Evolutionary conservation across 2,329 filamentous ascomycete species (phyloP).

Genomic region (Cercospora beticola): DNA sequence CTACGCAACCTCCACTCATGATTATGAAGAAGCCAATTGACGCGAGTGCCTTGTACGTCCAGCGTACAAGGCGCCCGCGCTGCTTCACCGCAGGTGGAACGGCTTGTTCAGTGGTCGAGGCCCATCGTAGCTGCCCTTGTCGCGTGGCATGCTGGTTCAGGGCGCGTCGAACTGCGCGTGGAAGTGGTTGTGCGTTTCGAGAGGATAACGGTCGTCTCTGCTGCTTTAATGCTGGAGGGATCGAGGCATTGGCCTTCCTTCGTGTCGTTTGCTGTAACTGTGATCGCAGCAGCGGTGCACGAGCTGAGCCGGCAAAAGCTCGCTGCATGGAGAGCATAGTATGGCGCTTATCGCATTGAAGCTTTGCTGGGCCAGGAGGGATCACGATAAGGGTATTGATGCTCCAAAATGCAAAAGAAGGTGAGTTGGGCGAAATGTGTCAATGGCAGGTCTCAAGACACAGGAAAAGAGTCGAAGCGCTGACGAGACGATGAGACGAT

Average conservation of each 20-base stretch:
- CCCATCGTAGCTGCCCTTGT: slow-evolving; percentile 24
- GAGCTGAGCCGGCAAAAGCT: slow-evolving; percentile 25
- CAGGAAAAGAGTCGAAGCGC: background rate
- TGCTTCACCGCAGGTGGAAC: slow-evolving; percentile 14
- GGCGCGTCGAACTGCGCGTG: slow-evolving; percentile 20
- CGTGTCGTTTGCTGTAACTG: slow-evolving; percentile 11
- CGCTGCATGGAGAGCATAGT: slow-evolving; percentile 27
- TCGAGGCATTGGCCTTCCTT: slow-evolving; percentile 15
- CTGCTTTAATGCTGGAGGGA: slow-evolving; percentile 1
- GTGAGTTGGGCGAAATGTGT: background rate
- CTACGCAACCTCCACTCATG: slow-evolving; percentile 65
- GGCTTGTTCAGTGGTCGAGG: slow-evolving; percentile 17
- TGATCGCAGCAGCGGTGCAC: slow-evolving; percentile 13
- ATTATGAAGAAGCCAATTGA: slow-evolving; percentile 73
- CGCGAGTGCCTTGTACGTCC: slow-evolving; percentile 68
- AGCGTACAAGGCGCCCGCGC: slow-evolving; percentile 44
- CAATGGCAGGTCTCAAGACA: background rate
- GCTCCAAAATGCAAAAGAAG: background rate
- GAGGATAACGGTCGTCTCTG: slow-evolving; percentile 14
- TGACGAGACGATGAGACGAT: slow-evolving; percentile 1
- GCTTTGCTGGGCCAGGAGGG: slow-evolving; percentile 10
- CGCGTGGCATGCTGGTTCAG: slow-evolving; percentile 14
- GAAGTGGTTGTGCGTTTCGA: slow-evolving; percentile 16
- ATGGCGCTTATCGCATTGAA: slow-evolving; percentile 25
- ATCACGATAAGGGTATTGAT: background rate